phyloP scores from a whole-genome alignment of 2,329 filamentous ascomycete genomes.

The Microdochium bolleyi region DNA sequence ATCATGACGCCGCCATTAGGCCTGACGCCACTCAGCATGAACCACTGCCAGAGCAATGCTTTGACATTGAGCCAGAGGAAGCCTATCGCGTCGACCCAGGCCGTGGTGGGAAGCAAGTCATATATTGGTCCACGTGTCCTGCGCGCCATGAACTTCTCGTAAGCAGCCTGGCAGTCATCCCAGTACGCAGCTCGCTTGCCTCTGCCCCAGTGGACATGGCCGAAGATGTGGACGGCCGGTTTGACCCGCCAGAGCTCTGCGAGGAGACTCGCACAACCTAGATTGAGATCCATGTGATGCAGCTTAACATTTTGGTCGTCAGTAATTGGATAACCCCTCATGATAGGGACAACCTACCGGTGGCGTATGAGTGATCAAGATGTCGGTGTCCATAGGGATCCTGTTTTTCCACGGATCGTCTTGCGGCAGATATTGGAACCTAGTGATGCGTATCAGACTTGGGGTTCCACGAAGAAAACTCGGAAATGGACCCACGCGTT shows the following conservation, averaged over 20 bases:
- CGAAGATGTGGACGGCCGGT: conserved; percentile 74
- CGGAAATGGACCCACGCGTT: conserved; percentile 42
- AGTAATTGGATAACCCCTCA: background rate
- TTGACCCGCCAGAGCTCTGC: conserved; percentile 66
- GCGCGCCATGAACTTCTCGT: conserved; percentile 54
- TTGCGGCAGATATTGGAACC: conserved; percentile 63
- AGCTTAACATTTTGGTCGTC: conserved; percentile 28
- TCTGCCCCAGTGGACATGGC: conserved; percentile 72
- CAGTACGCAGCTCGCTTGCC: conserved; percentile 65
- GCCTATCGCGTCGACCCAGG: conserved; percentile 37
- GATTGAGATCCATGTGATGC: conserved; percentile 59
- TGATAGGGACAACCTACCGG: conserved; percentile 37
- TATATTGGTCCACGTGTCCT: conserved; percentile 31
- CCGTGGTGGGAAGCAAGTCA: conserved; percentile 35
- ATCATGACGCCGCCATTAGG: conserved; percentile 41
- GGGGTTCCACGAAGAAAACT: conserved; percentile 2
- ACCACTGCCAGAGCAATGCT: conserved; percentile 45
- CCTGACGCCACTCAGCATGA: conserved; percentile 44
- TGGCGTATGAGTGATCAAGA: conserved; percentile 76
- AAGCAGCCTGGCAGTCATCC: conserved; percentile 63
- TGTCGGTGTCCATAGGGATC: conserved; percentile 64
- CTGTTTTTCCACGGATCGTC: conserved; percentile 65
- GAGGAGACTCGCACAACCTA: conserved; percentile 66
- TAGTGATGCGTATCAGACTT: conserved; percentile 15
- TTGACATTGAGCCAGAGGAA: conserved; percentile 37